phyloP scores from a whole-genome alignment of 495 filamentous ascomycete species.

The Tuber calosporum region DNA sequence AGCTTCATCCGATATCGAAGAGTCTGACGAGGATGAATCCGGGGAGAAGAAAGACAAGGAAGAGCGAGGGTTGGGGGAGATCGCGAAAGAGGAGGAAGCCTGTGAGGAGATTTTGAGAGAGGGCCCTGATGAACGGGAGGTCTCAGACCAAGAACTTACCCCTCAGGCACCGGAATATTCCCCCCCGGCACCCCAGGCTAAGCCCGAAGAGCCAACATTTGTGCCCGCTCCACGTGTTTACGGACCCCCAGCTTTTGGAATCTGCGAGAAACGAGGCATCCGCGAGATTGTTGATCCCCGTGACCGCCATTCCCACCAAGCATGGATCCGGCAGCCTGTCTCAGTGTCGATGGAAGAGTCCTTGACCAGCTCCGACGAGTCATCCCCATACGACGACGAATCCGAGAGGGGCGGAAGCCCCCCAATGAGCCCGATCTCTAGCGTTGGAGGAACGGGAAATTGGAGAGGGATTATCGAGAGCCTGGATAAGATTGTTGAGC shows the following conservation, averaged over 20 bases:
- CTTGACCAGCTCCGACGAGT: conserved; percentile 32
- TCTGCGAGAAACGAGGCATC: conserved; percentile 34
- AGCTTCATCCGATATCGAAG: conserved; percentile 28
- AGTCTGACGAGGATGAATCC: conserved; percentile 23
- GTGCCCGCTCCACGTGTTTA: conserved; percentile 19
- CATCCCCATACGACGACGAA: conserved; percentile 30
- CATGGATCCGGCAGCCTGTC: conserved; percentile 30
- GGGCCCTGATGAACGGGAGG: not conserved
- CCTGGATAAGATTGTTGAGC: conserved; percentile 28
- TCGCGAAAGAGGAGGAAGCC: conserved; percentile 16
- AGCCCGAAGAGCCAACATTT: not conserved
- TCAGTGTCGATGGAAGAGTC: conserved; percentile 26
- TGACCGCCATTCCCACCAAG: conserved; percentile 14
- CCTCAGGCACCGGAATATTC: conserved; percentile 2
- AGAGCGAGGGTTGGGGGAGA: conserved; percentile 6
- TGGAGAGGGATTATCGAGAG: conserved; percentile 22
- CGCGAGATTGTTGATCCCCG: conserved; percentile 32
- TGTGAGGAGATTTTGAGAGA: conserved; percentile 7
- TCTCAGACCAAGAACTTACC: conserved; percentile 3
- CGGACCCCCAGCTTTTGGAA: conserved; percentile 30
- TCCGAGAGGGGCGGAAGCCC: conserved; percentile 23
- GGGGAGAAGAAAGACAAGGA: conserved; percentile 15
- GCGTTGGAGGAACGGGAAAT: conserved; percentile 27
- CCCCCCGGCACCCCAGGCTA: not conserved
- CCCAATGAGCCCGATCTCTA: conserved; percentile 30